Evolutionary conservation across 768 basidiomycete species (phyloP).

Genomic region (Tubosaeta sp.): DNA sequence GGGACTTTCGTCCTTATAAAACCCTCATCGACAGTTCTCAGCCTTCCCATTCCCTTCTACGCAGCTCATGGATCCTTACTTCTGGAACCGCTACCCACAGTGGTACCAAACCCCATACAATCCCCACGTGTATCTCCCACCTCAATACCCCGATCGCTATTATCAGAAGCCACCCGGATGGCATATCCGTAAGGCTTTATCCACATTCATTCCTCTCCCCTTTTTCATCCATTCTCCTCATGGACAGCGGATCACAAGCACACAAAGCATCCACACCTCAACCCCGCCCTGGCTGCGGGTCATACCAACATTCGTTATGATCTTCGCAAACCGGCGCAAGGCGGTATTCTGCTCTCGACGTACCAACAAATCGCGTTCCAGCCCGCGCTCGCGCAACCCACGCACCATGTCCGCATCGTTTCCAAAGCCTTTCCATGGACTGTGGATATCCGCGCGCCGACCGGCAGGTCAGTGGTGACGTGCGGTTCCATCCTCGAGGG

Average conservation of each 20-base stretch:
- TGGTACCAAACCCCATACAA: slow-evolving; percentile 28
- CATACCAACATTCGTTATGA: slow-evolving; percentile 49
- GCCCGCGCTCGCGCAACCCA: slow-evolving; percentile 35
- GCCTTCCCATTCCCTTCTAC: slow-evolving; percentile 1
- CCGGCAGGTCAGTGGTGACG: slow-evolving; percentile 34
- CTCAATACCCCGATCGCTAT: slow-evolving; percentile 14
- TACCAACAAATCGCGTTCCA: slow-evolving; percentile 37
- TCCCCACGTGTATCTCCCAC: slow-evolving; percentile 28
- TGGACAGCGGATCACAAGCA: slow-evolving; percentile 17
- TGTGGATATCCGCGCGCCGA: slow-evolving; percentile 45
- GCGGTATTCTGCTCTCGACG: slow-evolving; percentile 39
- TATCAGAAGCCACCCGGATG: slow-evolving; percentile 10
- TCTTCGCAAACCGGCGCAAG: slow-evolving; percentile 39
- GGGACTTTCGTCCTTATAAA: slow-evolving; percentile 8
- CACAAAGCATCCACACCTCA: slow-evolving; percentile 47
- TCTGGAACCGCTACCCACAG: slow-evolving; percentile 12
- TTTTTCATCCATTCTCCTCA: neutral
- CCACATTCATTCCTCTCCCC: neutral
- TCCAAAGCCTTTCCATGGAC: slow-evolving; percentile 64
- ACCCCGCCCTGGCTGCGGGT: slow-evolving; percentile 51
- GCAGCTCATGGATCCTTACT: slow-evolving; percentile 22
- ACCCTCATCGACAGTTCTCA: neutral
- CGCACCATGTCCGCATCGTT: slow-evolving; percentile 44
- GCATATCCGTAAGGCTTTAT: slow-evolving; percentile 13
- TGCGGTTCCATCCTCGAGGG: slow-evolving; percentile 55